Conservation (phyloP, 75 land plant genomes). For the Cryptomeria japonica region DNA sequence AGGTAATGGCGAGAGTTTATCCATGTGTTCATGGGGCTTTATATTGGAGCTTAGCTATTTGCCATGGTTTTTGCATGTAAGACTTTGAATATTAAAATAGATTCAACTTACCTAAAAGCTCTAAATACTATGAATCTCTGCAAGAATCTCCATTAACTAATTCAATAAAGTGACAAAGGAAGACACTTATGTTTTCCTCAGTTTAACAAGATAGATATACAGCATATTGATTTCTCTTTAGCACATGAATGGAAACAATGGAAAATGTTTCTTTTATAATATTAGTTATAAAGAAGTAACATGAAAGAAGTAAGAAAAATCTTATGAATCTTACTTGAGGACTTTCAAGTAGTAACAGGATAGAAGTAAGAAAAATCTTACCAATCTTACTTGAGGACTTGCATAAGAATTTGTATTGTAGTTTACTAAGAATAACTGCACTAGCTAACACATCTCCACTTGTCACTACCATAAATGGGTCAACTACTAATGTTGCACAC, state of each 20-base stretch:
- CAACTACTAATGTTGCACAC: constrained; percentile 89
- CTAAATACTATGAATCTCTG: too few species aligned
- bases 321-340: neutral
- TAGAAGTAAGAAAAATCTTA: neutral
- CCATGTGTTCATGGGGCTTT: too few species aligned
- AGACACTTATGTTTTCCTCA: neutral
- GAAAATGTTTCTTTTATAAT: neutral
- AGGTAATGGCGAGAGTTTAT: too few species aligned
- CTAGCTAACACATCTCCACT: constrained; percentile 86
- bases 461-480: constrained; percentile 94
- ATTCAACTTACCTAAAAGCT: too few species aligned
- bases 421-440: constrained; percentile 55
- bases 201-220: neutral
- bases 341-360: neutral
- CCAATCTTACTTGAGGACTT: neutral
- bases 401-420: constrained; percentile 40
- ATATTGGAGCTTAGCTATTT: too few species aligned
- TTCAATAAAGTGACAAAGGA: too few species aligned
- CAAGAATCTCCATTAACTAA: too few species aligned
- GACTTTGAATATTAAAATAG: too few species aligned
- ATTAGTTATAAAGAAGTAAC: neutral
- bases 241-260: neutral
- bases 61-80: too few species aligned
- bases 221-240: neutral
- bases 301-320: neutral